phyloP scores from a whole-genome alignment of 257 asterid species.

The Coffea canephora region DNA sequence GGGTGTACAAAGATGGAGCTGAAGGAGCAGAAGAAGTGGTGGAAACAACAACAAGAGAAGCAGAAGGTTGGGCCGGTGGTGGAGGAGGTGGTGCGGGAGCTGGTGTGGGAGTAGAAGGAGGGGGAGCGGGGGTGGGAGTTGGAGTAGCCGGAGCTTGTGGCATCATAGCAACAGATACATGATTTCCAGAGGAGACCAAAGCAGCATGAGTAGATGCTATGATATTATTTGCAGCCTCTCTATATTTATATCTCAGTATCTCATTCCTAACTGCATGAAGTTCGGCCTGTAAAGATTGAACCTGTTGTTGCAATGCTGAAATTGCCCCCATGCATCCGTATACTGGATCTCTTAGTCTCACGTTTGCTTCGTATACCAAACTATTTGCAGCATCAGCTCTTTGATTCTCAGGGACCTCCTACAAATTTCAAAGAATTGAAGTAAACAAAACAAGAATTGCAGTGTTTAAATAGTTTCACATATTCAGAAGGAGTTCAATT shows the following conservation, averaged over 20 bases:
- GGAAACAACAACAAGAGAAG: constrained; percentile 28
- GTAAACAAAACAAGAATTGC: background rate
- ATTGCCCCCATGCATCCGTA: constrained; percentile 98
- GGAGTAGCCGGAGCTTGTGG: constrained; percentile 70
- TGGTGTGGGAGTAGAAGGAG: constrained; percentile 26
- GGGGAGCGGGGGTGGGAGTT: constrained; percentile 37
- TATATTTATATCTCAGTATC: constrained; percentile 62
- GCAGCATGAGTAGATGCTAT: constrained; percentile 55
- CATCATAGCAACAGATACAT: constrained; percentile 53
- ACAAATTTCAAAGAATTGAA: background rate
- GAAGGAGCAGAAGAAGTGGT: constrained; percentile 36
- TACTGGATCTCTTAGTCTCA: constrained; percentile 81
- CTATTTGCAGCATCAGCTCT: constrained; percentile 90
- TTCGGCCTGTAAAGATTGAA: constrained; percentile 69
- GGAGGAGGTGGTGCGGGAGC: constrained; percentile 8
- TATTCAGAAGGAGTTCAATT: no score
- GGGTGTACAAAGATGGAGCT: constrained; percentile 50
- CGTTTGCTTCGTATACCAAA: constrained; percentile 87
- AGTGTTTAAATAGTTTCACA: background rate
- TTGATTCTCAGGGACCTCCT: constrained; percentile 80
- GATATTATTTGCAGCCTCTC: constrained; percentile 69
- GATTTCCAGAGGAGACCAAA: constrained; percentile 27
- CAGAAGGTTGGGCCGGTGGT: constrained; percentile 13
- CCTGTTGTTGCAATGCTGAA: constrained; percentile 74
- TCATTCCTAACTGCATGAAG: constrained; percentile 70